Conservation (phyloP, 805 yeast genomes). For the Sugiyamaella chiloensis region DNA sequence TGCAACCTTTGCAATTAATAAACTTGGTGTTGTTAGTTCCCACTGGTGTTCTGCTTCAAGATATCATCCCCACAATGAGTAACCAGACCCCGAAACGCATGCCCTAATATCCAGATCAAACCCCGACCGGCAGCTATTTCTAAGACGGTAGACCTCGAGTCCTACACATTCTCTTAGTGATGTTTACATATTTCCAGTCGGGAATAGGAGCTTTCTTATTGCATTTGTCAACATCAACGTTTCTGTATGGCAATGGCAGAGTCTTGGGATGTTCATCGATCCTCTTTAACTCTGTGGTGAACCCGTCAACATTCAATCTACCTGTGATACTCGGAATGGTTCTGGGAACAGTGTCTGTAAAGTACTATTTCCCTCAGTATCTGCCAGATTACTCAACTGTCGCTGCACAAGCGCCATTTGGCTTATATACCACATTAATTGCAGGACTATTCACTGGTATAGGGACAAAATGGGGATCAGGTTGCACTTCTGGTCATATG, state of each 20-base stretch:
- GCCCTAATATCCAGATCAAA: too few species aligned
- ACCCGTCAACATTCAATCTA: slow-evolving; percentile 28
- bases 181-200: slow-evolving; percentile 48
- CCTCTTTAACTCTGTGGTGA: slow-evolving; percentile 33
- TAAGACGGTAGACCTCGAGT: too few species aligned
- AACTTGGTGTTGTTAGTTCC: too few species aligned
- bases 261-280: slow-evolving; percentile 49
- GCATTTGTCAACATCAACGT: slow-evolving; percentile 46
- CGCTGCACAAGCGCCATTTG: slow-evolving; percentile 10
- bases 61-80: too few species aligned
- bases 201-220: slow-evolving; percentile 46
- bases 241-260: slow-evolving; percentile 39
- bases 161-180: too few species aligned
- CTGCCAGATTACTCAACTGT: slow-evolving; percentile 25
- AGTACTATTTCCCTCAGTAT: slow-evolving; percentile 31
- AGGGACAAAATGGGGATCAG: slow-evolving; percentile 48
- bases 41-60: too few species aligned
- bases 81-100: too few species aligned
- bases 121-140: too few species aligned
- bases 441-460: slow-evolving; percentile 47
- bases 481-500: slow-evolving; percentile 59
- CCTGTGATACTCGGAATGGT: slow-evolving; percentile 40
- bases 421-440: slow-evolving; percentile 16
- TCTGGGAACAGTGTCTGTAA: slow-evolving; percentile 28
- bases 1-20: too few species aligned